Conservation (phyloP, 108 stramenopile species). For the Nitzschia putrida region DNA sequence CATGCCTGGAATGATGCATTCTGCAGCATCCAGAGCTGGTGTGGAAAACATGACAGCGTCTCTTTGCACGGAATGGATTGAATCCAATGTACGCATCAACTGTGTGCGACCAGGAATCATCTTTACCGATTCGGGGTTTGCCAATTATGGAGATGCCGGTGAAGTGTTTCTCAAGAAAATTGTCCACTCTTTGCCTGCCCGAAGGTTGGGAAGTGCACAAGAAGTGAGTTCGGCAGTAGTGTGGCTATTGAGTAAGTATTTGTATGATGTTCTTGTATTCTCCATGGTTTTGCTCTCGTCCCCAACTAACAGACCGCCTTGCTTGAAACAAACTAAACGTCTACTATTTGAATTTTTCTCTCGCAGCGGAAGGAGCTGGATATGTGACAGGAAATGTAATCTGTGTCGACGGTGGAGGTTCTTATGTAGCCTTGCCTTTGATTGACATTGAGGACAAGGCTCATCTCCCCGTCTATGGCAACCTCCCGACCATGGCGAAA, state of each 20-base stretch:
- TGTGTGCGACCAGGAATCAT: constrained; percentile 88
- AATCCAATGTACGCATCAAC: constrained; percentile 75
- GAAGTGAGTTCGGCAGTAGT: constrained; percentile 73
- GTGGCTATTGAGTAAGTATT: constrained; percentile 53
- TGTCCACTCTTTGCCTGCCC: constrained; percentile 62
- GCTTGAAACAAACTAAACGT: too few species aligned
- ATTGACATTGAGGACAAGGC: constrained; percentile 69
- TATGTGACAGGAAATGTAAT: constrained; percentile 74
- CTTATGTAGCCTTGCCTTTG: constrained; percentile 67
- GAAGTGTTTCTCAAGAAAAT: constrained; percentile 66
- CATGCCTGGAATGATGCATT: constrained; percentile 83
- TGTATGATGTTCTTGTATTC: too few species aligned
- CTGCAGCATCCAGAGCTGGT: constrained; percentile 78
- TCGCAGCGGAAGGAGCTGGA: constrained; percentile 53
- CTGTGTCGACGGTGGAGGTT: constrained; percentile 71
- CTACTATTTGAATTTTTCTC: too few species aligned
- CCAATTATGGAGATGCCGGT: constrained; percentile 78
- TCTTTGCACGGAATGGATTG: constrained; percentile 85
- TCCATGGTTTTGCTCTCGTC: too few species aligned
- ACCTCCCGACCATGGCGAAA: constrained; percentile 60
- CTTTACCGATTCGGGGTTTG: constrained; percentile 79
- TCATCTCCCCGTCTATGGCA: constrained; percentile 70
- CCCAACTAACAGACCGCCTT: too few species aligned
- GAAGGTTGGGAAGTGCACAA: constrained; percentile 67
- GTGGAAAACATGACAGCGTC: constrained; percentile 89